Evolutionary conservation across 805 yeast genomes (phyloP).

Genomic region (Ogataea degrootiae): DNA sequence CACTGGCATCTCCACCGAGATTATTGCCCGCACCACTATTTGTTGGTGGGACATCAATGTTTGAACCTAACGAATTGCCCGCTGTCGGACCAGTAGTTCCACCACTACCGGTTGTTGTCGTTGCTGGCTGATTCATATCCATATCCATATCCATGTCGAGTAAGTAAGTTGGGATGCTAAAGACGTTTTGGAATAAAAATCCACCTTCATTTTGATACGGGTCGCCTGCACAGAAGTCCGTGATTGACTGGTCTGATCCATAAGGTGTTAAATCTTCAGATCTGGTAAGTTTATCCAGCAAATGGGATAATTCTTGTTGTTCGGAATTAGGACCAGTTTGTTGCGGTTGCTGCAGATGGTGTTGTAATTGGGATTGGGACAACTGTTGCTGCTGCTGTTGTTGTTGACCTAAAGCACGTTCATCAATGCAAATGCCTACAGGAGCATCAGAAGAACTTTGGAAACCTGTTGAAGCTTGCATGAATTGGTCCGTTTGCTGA

Average conservation of each 20-base stretch:
- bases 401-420: too few species aligned
- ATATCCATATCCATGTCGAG: conserved; percentile 17
- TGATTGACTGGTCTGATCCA: conserved; percentile 7
- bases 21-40: too few species aligned
- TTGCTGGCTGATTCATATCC: not conserved
- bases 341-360: not conserved
- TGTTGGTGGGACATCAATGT: too few species aligned
- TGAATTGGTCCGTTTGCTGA: not conserved
- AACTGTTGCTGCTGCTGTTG: not conserved
- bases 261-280: conserved; percentile 6
- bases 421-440: too few species aligned
- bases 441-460: too few species aligned
- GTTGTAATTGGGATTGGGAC: not conserved
- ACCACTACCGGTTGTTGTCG: too few species aligned
- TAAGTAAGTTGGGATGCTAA: conserved; percentile 28
- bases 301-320: not conserved
- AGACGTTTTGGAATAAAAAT: conserved; percentile 26
- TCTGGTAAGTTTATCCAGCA: not conserved
- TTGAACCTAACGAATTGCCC: too few species aligned
- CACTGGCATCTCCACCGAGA: too few species aligned
- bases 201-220: conserved; percentile 13
- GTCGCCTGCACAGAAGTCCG: conserved; percentile 1
- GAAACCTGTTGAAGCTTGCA: too few species aligned
- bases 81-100: too few species aligned
- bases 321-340: not conserved